Conservation (phyloP, 768 basidiomycete species). For the Serendipita vermifera region DNA sequence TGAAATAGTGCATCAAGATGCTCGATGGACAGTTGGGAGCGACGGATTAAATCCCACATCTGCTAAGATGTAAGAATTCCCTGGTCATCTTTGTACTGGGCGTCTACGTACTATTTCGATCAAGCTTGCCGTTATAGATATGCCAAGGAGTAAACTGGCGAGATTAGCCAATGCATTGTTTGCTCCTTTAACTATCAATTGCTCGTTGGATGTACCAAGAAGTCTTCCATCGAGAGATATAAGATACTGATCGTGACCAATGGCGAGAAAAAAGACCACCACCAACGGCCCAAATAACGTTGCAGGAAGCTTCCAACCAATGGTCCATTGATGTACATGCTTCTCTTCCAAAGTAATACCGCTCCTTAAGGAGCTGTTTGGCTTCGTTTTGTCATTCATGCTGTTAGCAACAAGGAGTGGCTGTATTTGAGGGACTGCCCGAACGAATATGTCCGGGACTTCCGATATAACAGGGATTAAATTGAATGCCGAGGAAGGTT, state of each 20-base stretch:
- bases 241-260: not conserved
- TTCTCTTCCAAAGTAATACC: not conserved
- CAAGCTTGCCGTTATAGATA: not conserved
- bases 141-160: not conserved
- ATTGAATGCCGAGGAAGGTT: no score
- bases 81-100: no score
- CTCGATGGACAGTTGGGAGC: no score
- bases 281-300: not conserved
- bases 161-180: not conserved
- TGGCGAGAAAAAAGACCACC: not conserved
- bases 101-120: not conserved
- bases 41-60: no score
- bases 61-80: no score
- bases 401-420: no score
- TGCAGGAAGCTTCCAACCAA: not conserved
- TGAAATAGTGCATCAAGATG: no score
- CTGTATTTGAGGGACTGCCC: no score
- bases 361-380: not conserved
- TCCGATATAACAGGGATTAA: no score
- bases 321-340: not conserved
- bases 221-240: not conserved
- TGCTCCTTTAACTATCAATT: not conserved
- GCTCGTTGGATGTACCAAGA: not conserved
- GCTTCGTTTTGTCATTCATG: not conserved
- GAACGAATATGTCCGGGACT: no score